Base-by-base conservation (phyloP, 768 basidiomycete genomes). In the Suillus alpinus region DNA sequence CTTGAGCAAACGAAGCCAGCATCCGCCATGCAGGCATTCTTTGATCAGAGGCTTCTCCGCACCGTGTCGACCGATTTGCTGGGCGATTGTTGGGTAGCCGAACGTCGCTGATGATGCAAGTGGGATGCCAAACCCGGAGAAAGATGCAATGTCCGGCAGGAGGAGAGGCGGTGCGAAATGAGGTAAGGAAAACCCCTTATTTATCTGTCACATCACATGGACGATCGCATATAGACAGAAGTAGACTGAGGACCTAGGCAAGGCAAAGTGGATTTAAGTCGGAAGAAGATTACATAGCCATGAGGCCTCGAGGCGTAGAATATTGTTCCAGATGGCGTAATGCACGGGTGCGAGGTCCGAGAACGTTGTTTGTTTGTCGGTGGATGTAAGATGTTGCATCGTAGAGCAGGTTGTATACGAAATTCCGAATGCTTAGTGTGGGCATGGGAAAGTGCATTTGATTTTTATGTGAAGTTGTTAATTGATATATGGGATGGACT, bases 301-400 rank as follows among this genome's bases (percentile, higher is more conserved):
- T 6, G 3, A 3, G 1, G 26, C 47, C 47, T 49, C 16, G 26
- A 49, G 47, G 47, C 26, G 3, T 16, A 0, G 14, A 4, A n/a
- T n/a, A n/a, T 29, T 49, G 26, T 49, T 29, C 47, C 47, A 69
- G 98, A 98, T 26, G 0, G 94, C 95, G 20, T 89, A 88, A 43
- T 94, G 85, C 16, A 98, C 91, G 36, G 97, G 96, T 0, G 94
- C 95, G 64, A 96, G 85, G 73, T 95, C 94, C 9, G 95, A 98
- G 78, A 98, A 97, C 23, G 95, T 83, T 0, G 95, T 94, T 67
- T 92, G 86, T 31, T 97, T 80, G 74, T 97, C 94, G 52, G 87
- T 87, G 7, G 92, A 92, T 8, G 96, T 97, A 46, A 46, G 20
- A 46, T 46, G 8, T n/a, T 61, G 90, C 92, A 46, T 86, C 84